Evolutionary conservation across 371 early-diverging fungal species (phyloP).

Genomic region (Lichtheimia hyalospora): DNA sequence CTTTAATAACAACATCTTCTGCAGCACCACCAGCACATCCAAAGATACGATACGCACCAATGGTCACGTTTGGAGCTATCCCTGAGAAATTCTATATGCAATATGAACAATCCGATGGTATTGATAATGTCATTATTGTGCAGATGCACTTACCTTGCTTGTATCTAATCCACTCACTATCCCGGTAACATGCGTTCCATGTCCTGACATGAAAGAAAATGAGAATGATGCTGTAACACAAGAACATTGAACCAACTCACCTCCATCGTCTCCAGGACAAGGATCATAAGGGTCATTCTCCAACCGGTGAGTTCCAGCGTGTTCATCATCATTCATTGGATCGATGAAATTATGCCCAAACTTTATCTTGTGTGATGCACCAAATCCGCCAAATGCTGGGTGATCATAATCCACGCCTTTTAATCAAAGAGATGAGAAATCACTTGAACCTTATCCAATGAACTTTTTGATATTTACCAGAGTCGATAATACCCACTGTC

Average conservation of each 20-base stretch:
- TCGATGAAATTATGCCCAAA: conserved; percentile 30
- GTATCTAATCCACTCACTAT: conserved; percentile 56
- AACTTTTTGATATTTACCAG: conserved; percentile 10
- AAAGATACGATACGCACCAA: conserved; percentile 60
- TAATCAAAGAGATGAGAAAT: neutral
- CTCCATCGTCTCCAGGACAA: conserved; percentile 20
- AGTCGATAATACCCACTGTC: conserved; percentile 28
- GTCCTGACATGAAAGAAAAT: conserved; percentile 14
- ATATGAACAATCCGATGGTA: neutral
- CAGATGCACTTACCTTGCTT: conserved; percentile 17
- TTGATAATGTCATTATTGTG: neutral
- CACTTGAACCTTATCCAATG: neutral
- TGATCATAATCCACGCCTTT: conserved; percentile 59
- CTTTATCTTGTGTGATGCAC: conserved; percentile 50
- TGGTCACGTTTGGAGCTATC: conserved; percentile 57
- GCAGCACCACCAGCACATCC: conserved; percentile 58
- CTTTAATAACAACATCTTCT: conserved; percentile 58
- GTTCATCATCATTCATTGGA: conserved; percentile 17
- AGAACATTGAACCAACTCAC: conserved; percentile 6
- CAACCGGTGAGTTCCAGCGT: conserved; percentile 18
- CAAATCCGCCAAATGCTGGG: conserved; percentile 66
- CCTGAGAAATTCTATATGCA: conserved; percentile 32
- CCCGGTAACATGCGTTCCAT: conserved; percentile 64
- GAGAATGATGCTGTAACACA: neutral
- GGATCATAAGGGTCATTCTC: conserved; percentile 21